Conservation (phyloP, 371 early-diverging fungal species). For the Syncephalastrum monosporum region DNA sequence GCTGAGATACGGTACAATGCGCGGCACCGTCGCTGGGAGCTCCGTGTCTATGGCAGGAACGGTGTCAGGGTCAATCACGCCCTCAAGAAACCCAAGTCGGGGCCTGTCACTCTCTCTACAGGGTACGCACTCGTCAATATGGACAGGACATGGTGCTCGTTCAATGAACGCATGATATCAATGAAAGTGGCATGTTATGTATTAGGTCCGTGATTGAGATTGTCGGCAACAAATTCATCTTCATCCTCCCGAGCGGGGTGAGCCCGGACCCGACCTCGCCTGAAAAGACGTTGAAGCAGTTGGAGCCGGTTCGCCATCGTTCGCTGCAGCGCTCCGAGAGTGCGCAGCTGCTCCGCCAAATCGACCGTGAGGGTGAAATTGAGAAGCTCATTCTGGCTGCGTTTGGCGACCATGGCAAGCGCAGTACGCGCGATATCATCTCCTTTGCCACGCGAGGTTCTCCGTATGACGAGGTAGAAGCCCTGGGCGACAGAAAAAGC, state of each 20-base stretch:
- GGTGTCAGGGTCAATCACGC: slow-evolving; percentile 40
- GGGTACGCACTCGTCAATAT: slow-evolving; percentile 10
- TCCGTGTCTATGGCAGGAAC: slow-evolving; percentile 38
- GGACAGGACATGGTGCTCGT: too few relatives aligned
- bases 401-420: not conserved
- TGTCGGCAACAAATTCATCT: slow-evolving; percentile 32
- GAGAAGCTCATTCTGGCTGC: slow-evolving; percentile 15
- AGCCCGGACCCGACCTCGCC: slow-evolving; percentile 1
- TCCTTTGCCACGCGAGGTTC: slow-evolving; percentile 3
- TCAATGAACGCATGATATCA: too few relatives aligned
- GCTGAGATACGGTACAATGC: slow-evolving; percentile 37
- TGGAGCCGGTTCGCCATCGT: not conserved
- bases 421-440: slow-evolving; percentile 7
- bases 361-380: slow-evolving; percentile 12
- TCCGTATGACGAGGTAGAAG: not conserved
- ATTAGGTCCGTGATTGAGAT: slow-evolving; percentile 31
- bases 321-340: not conserved
- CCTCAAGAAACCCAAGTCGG: slow-evolving; percentile 20
- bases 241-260: slow-evolving; percentile 28
- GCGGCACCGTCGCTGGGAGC: slow-evolving; percentile 31
- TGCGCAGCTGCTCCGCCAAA: slow-evolving; percentile 5
- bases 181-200: too few relatives aligned
- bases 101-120: slow-evolving; percentile 25
- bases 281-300: slow-evolving; percentile 2
- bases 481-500: too few relatives aligned